Base-by-base conservation (phyloP, 345 rosid genomes). In the Odontarrhena argentea region DNA sequence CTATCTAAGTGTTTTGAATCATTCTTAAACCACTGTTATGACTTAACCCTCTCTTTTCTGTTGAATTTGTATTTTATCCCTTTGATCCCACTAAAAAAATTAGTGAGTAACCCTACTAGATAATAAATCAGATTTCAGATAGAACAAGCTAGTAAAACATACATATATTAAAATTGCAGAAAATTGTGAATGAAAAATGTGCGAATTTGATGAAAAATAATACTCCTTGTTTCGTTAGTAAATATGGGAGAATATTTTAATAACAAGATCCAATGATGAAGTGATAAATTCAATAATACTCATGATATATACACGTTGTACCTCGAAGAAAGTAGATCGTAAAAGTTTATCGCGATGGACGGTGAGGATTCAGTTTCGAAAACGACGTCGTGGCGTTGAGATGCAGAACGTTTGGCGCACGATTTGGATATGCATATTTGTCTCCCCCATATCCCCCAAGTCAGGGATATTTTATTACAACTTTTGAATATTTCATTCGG, bases 371-470 rank as follows among this genome's bases (percentile, higher is more conserved):
- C 62, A 61, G 55, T 46, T 12, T 55, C 0, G n/a, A 8, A 37
- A 63, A 63, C 58, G 63, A 6, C 57, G 59, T 56, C 76, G 76
- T 55, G 0, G 38, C 47, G 1, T 11, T n/a, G 59, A 12, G 62
- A 66, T 66, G 49, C 67, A 59, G 55, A 51, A 66, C 67, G 77
- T 73, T 37, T 49, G 55, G 55, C 35, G 71, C 76, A 72, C 76
- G 66, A 65, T 58, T 57, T 65, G 60, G 71, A 57, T 65, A 46
- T 62, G 2, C 34, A 2, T 36, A 8, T 62, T 36, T n/a, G 45
- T 51, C 51, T 63, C 10, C 34, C 56, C 34, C 56, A 22, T 30
- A 13, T 63, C 36, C 5, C 43, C 14, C 52, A 34, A 71, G 59
- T 63, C 58, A 38, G 28, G 30, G 44, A n/a, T 32, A 32, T 30